Base-by-base conservation (phyloP, 768 basidiomycete species). In the Cystofilobasidium capitatum region DNA sequence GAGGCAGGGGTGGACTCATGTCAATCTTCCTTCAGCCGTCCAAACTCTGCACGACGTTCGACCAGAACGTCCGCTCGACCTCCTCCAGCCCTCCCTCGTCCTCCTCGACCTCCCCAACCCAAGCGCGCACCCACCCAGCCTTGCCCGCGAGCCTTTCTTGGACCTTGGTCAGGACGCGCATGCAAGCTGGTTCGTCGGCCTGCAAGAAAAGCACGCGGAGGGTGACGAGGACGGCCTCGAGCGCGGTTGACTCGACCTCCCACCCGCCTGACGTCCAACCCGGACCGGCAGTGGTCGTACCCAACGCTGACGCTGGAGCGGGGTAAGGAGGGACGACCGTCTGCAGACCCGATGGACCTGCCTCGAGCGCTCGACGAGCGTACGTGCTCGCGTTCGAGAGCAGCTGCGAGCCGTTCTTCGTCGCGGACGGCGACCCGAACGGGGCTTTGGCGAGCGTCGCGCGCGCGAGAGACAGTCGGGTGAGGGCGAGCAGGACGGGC, bases 331-430 rank as follows among this genome's bases (percentile, higher is more conserved):
- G 39, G 5, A 61, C 36, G 26, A 45, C 59, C 1, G 31, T 33
- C 35, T 61, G 59, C 39, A 40, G 44, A 8, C 59, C 59, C 29
- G 59, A 39, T 26, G 39, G 16, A 7, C 36, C 42, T 20, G 39
- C 16, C 39, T 61, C 59, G n/a, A 39, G 36, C 44, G 59, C 59
- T 9, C 59, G 39, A 3, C 59, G 39, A 17, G 59, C 39, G 31
- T 61, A 61, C 39, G 59, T 61, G 22, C 10, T 9, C 13, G 59
- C 39, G 24, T 61, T 61, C 29, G 16, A 20, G 24, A 61, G 39
- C 37, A 61, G 24, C 39, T 61, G 59, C 24, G 59, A 22, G 24
- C 44, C 44, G 40, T 61, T 61, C 59, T 61, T 61, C n/a, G 42
- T 39, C 20, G 59, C 59, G 22, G 59, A 61, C 17, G 59, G 39